phyloP scores from a whole-genome alignment of 2,329 filamentous ascomycete genomes.

The Epichloe typhina region DNA sequence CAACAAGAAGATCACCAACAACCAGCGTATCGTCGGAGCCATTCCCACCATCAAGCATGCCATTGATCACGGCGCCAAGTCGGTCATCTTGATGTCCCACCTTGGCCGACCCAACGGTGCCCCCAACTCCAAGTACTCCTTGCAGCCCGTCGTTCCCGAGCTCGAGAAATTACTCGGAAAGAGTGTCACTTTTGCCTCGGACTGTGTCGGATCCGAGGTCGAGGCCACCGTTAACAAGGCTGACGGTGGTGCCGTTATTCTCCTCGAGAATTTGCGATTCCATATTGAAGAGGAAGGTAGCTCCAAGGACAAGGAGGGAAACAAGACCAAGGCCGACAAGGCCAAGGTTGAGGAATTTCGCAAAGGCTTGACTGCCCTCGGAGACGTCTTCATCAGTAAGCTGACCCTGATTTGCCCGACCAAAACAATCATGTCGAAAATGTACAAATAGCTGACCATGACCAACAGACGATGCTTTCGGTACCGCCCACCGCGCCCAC shows the following conservation, averaged over 20 bases:
- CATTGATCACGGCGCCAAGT: slow-evolving; percentile 77
- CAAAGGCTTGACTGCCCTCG: slow-evolving; percentile 85
- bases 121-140: slow-evolving; percentile 81
- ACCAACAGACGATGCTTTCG: slow-evolving; percentile 79
- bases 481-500: slow-evolving; percentile 95
- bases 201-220: slow-evolving; percentile 80
- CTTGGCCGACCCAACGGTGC: slow-evolving; percentile 90
- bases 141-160: slow-evolving; percentile 82
- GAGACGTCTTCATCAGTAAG: slow-evolving; percentile 93
- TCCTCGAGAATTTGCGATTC: slow-evolving; percentile 97
- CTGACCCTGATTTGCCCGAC: slow-evolving; percentile 10
- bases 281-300: slow-evolving; percentile 97
- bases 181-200: slow-evolving; percentile 75
- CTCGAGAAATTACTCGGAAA: slow-evolving; percentile 81
- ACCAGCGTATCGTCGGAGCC: slow-evolving; percentile 93
- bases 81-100: slow-evolving; percentile 95
- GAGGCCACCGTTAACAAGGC: slow-evolving; percentile 83
- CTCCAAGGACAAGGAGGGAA: slow-evolving; percentile 83
- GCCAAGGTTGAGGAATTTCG: slow-evolving; percentile 84
- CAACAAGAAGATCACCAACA: slow-evolving; percentile 92
- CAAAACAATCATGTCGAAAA: neutral
- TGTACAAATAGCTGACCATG: slow-evolving; percentile 10
- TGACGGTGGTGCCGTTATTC: slow-evolving; percentile 66
- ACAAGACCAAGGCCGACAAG: slow-evolving; percentile 97
- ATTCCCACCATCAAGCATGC: slow-evolving; percentile 92